Base-by-base conservation (phyloP, 1,284 basidiomycete genomes). In the Apiotrichum akiyoshidainum region DNA sequence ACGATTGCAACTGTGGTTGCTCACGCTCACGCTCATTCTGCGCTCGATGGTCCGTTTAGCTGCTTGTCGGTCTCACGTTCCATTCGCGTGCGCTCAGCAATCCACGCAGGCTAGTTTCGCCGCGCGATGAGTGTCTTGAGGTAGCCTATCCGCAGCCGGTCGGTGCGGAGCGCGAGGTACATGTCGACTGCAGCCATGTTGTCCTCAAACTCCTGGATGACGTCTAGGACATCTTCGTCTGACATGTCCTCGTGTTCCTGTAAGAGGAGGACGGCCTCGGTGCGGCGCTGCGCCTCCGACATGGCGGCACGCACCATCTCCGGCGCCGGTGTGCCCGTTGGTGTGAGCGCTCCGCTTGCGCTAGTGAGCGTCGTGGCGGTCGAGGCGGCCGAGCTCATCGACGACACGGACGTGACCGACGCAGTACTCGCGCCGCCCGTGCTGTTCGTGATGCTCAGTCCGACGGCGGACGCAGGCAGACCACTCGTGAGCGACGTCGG, bases 151-250 rank as follows among this genome's bases (percentile, higher is more conserved):
- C 49, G 55, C 31, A 54, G 48, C 16, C 40, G 42, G 9, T 50
- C 66, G 64, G 46, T 60, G 56, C 51, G 65, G 54, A 56, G 68
- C 1, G 72, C 74, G 35, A 75, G 60, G 59, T 73, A 75, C 34
- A 66, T 70, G 61, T 74, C 72, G 10, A 68, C 70, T 11, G 67
- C 62, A 10, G 62, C 63, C 31, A 71, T 64, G 61, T 66, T 70
- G 12, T 49, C 52, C 59, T 72, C 70, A 61, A 75, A 75, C 54
- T 73, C 70, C 14, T 59, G 64, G 48, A 75, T 60, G 45, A 72
- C 59, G 50, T 66, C 65, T 5, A 74, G 61, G 46, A 72, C 33
- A 54, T 74, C 71, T 19, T 73, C 71, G 55, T 74, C 70, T 14
- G 57, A 22, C 57, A 75, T 54, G 14, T 65, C 65, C 33, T 71